Conservation (phyloP, 768 basidiomycete genomes). For the Candolleomyces aberdarensis region DNA sequence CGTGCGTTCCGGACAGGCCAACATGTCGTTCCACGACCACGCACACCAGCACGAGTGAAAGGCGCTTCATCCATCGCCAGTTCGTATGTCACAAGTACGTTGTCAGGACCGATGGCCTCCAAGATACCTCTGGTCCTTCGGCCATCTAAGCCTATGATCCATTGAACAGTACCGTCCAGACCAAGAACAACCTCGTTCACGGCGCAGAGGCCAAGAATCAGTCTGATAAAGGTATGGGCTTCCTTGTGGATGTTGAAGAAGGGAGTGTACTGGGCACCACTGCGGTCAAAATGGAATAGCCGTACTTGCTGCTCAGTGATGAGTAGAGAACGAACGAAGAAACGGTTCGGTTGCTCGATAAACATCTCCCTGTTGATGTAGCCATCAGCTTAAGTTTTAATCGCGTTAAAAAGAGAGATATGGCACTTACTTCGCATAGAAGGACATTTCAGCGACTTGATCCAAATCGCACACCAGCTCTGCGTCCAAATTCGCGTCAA, state of each 20-base stretch:
- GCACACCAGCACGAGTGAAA: not conserved
- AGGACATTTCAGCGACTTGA: not conserved
- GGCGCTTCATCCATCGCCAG: not conserved
- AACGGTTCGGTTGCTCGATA: not conserved
- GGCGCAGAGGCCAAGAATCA: slow-evolving; percentile 1
- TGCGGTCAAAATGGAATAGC: slow-evolving; percentile 5
- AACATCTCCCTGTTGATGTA: not conserved
- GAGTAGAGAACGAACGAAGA: not conserved
- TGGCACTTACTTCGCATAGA: not conserved
- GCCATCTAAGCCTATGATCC: not conserved
- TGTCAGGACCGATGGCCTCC: too few relatives aligned
- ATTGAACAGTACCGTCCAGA: not conserved
- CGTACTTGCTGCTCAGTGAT: not conserved
- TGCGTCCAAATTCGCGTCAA: not conserved
- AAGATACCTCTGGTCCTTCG: not conserved
- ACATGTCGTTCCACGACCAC: not conserved
- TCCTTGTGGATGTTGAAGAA: slow-evolving; percentile 3
- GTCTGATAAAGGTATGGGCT: not conserved
- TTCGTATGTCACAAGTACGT: not conserved
- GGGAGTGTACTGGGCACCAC: not conserved
- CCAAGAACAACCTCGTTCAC: not conserved
- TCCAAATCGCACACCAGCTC: not conserved
- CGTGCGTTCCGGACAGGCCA: not conserved
- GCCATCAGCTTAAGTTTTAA: too few relatives aligned
- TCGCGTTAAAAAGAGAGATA: too few relatives aligned